These are phyloP conservation scores for Curvularia spicifera DNA, from an alignment of 2,329 filamentous ascomycete genomes.

Conservation along the genomic window DNA sequence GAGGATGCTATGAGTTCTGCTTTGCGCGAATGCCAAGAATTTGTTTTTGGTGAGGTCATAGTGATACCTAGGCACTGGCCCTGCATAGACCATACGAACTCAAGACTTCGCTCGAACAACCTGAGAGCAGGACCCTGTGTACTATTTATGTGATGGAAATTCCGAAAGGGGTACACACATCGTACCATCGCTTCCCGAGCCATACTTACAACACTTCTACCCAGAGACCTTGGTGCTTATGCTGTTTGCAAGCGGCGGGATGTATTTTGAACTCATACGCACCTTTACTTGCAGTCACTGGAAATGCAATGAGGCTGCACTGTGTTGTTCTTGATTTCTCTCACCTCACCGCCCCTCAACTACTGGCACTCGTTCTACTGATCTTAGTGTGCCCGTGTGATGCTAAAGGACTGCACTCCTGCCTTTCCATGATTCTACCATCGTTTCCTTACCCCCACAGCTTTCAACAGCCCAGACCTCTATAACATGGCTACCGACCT, in stretches of 20 bases:
- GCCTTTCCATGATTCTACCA: not conserved
- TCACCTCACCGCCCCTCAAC: not conserved
- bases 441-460: not conserved
- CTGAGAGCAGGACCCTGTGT: not conserved
- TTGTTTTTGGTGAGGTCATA: not conserved
- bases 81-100: not conserved
- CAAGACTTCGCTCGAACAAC: not conserved
- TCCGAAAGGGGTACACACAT: not conserved
- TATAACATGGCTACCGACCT: not conserved
- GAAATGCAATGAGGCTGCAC: not conserved
- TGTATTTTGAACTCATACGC: not conserved
- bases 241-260: not conserved
- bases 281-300: not conserved
- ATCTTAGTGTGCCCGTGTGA: not conserved
- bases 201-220: not conserved
- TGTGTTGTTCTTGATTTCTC: not conserved
- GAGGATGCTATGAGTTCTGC: not conserved
- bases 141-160: not conserved
- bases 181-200: not conserved
- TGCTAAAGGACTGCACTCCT: not conserved
- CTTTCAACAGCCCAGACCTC: not conserved
- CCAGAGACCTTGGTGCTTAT: not conserved
- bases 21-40: not conserved
- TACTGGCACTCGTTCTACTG: not conserved
- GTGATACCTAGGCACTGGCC: not conserved